Evolutionary conservation across 352 stramenopile species (phyloP), one percentile per base, ranked within the genome.

Genomic region (Pythium dissimile): DNA sequence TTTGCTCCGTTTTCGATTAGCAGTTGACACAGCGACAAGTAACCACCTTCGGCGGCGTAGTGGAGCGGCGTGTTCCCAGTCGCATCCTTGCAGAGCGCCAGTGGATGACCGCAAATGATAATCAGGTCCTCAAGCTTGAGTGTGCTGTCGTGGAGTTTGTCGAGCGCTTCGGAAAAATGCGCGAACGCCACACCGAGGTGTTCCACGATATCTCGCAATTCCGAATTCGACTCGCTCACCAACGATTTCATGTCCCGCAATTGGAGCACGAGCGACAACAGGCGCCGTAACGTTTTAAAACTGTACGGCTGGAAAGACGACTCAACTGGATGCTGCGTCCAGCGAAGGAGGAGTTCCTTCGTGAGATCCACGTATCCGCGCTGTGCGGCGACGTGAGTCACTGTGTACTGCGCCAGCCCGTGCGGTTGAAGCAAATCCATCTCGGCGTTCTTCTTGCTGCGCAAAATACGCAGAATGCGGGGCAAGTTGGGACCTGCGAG

Each of bases 31-130:
- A 92, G 47, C 6, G 73, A 65, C 18, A 92, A 65, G 45, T 91
- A 88, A 0, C 83, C 83, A 2, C 80, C 83, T 65, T 92, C 83
- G 3, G 83, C 80, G 2, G 83, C 80, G 28, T 89, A 91, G 37
- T 92, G 83, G 8, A 92, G 69, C 30, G 80, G 83, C 1, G 80
- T 91, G 45, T 91, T 92, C 4, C 83, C 83, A 1, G 69, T 49
- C 10, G 77, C 67, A 30, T 92, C 83, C 54, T 75, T 80, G 16
- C 67, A 75, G 2, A 89, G 64, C 38, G 82, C 78, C 4, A 92
- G 64, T 1, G 83, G 83, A 18, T 91, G 83, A 3, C 83, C 83
- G 32, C 77, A 89, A 41, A 92, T 89, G 24, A 70, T 64, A 9
- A 92, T 50, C 27, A 92, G 58, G 32, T 92, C 76, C 47, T 80